Conservation (phyloP, 352 stramenopile species). For the Globisporangium spiculum region DNA sequence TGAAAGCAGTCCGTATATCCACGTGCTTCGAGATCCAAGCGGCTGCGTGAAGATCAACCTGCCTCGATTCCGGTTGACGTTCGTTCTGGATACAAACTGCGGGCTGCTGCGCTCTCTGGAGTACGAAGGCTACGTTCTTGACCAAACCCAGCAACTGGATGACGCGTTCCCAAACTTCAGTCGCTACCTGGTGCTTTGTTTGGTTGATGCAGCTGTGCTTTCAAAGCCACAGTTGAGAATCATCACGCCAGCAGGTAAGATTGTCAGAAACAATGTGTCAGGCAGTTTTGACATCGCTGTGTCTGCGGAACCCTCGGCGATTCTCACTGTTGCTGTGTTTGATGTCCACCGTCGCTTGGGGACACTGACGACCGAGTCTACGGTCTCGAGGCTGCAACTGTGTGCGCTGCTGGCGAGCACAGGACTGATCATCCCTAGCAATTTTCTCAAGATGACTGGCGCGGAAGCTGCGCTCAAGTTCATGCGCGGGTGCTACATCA, state of each 20-base stretch:
- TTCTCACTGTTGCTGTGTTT: slow-evolving; percentile 20
- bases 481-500: slow-evolving; percentile 33
- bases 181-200: slow-evolving; percentile 33
- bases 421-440: slow-evolving; percentile 25
- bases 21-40: slow-evolving; percentile 20
- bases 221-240: slow-evolving; percentile 21
- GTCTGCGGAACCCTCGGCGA: neutral
- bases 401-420: slow-evolving; percentile 33
- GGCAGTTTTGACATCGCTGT: slow-evolving; percentile 18
- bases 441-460: slow-evolving; percentile 39
- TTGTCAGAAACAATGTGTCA: slow-evolving; percentile 12
- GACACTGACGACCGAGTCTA: slow-evolving; percentile 31
- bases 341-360: slow-evolving; percentile 29
- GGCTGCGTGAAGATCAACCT: slow-evolving; percentile 33
- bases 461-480: slow-evolving; percentile 36
- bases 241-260: slow-evolving; percentile 29
- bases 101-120: slow-evolving; percentile 26
- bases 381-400: slow-evolving; percentile 36
- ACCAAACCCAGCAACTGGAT: slow-evolving; percentile 31
- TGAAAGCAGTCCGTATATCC: slow-evolving; percentile 29
- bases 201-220: slow-evolving; percentile 16
- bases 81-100: slow-evolving; percentile 22
- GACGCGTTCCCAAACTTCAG: slow-evolving; percentile 36
- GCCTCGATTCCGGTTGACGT: slow-evolving; percentile 35
- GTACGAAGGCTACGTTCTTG: slow-evolving; percentile 39